These are phyloP conservation scores for Stephania yunnanensis DNA, from an alignment of 164 flowering plant species.

Conservation along the genomic window DNA sequence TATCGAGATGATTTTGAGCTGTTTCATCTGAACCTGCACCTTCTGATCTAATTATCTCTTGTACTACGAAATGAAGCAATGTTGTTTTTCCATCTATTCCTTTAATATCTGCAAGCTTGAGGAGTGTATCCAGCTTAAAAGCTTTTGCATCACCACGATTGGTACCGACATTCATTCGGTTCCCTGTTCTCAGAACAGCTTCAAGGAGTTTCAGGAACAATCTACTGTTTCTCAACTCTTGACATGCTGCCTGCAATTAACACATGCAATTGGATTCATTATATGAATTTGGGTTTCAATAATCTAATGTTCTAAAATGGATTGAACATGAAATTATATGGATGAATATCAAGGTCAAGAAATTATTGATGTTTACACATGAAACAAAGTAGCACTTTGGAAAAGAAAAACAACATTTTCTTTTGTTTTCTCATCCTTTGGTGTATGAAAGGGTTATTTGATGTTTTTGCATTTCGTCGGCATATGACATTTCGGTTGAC, in stretches of 20 bases:
- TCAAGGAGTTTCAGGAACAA: conserved; percentile 90
- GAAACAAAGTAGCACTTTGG: background rate
- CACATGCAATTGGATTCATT: conserved; percentile 14
- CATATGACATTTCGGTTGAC: too few relatives aligned
- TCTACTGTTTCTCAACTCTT: conserved; percentile 78
- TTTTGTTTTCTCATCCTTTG: conserved; percentile 1
- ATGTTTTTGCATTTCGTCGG: background rate
- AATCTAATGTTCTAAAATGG: background rate
- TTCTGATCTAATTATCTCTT: conserved; percentile 86
- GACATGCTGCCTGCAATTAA: conserved; percentile 69
- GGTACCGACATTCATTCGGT: conserved; percentile 97
- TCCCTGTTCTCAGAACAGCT: conserved; percentile 95
- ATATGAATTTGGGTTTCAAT: background rate
- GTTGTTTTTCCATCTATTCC: conserved; percentile 98
- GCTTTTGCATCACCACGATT: conserved; percentile 93
- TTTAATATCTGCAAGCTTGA: conserved; percentile 84
- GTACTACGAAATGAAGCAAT: conserved; percentile 94
- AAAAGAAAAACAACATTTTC: background rate
- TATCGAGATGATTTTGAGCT: conserved; percentile 25
- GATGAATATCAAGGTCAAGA: background rate
- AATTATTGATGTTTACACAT: background rate
- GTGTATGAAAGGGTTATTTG: background rate
- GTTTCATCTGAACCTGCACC: conserved; percentile 35
- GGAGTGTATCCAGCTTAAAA: conserved; percentile 86
- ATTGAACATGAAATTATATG: too few relatives aligned